Percentiles rank a stretch among this genome's conserved stretches.
These are phyloP conservation scores for Blumeria hordei DNA, from an alignment of 2,329 filamentous ascomycete species.

Conservation along the genomic window DNA sequence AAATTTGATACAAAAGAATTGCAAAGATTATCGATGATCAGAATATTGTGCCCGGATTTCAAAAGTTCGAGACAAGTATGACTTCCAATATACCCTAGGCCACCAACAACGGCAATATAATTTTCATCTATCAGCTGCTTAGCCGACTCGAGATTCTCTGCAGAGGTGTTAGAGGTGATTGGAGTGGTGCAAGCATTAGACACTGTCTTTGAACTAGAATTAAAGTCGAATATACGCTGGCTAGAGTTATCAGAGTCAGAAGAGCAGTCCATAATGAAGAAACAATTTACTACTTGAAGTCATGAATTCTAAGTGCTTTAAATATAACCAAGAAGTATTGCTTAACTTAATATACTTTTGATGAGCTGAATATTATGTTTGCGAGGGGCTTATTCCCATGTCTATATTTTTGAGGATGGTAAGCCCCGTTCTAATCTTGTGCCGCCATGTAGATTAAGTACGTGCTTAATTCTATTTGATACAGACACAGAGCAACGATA, in stretches of 20 bases:
- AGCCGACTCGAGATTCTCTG: background rate
- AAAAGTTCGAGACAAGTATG: conserved; percentile 25
- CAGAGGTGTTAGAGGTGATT: background rate
- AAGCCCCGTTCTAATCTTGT: too few relatives aligned
- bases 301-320: too few relatives aligned
- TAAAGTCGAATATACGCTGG: background rate
- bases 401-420: too few relatives aligned
- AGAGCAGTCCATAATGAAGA: background rate
- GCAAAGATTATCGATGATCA: conserved; percentile 16
- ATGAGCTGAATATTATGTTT: too few relatives aligned
- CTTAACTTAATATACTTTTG: too few relatives aligned
- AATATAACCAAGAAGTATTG: too few relatives aligned
- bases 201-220: background rate
- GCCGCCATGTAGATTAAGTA: too few relatives aligned
- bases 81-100: conserved; percentile 24
- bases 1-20: conserved; percentile 15
- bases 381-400: too few relatives aligned
- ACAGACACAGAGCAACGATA: too few relatives aligned
- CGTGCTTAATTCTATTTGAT: too few relatives aligned
- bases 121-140: background rate
- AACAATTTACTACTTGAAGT: background rate
- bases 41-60: conserved; percentile 22
- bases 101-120: conserved; percentile 18
- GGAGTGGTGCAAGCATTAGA: background rate
- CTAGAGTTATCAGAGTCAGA: conserved; percentile 1